Evolutionary conservation across 1,284 basidiomycete genomes (phyloP).

Genomic region (Irpex rosettiformis): DNA sequence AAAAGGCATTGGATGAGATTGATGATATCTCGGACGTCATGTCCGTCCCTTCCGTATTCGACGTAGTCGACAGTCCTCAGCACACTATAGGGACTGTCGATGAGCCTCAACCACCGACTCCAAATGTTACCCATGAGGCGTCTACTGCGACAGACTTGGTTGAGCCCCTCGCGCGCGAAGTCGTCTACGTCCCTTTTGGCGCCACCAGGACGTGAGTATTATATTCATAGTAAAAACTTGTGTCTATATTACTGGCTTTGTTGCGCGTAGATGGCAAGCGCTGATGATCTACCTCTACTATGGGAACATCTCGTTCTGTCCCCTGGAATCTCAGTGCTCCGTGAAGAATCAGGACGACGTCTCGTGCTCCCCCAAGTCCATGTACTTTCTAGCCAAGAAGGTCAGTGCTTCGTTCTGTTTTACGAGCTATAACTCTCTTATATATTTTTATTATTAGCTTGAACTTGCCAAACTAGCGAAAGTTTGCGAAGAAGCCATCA

Average conservation of each 20-base stretch:
- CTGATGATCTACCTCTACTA: constrained; percentile 16
- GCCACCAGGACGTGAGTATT: constrained; percentile 11
- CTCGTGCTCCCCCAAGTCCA: constrained; percentile 17
- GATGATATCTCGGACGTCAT: too few species aligned
- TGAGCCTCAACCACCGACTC: too few species aligned
- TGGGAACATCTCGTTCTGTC: constrained; percentile 13
- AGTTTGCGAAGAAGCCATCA: constrained; percentile 6
- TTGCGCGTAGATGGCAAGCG: constrained; percentile 13
- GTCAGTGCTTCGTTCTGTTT: neutral
- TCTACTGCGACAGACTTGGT: too few species aligned
- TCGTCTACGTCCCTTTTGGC: constrained; percentile 7
- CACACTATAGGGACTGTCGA: too few species aligned
- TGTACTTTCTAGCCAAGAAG: constrained; percentile 17
- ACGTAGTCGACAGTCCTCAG: too few species aligned
- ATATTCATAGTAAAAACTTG: neutral
- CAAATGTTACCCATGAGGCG: too few species aligned
- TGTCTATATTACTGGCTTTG: neutral
- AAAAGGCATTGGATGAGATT: too few species aligned
- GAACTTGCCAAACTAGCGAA: constrained; percentile 7
- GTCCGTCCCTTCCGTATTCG: too few species aligned
- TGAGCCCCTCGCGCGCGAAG: neutral
- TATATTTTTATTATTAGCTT: constrained; percentile 2
- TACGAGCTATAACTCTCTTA: neutral
- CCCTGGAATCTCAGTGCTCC: constrained; percentile 2
- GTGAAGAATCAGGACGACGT: neutral